Conservation (phyloP, 2,329 filamentous ascomycete genomes). For the Verruconis gallopava region DNA sequence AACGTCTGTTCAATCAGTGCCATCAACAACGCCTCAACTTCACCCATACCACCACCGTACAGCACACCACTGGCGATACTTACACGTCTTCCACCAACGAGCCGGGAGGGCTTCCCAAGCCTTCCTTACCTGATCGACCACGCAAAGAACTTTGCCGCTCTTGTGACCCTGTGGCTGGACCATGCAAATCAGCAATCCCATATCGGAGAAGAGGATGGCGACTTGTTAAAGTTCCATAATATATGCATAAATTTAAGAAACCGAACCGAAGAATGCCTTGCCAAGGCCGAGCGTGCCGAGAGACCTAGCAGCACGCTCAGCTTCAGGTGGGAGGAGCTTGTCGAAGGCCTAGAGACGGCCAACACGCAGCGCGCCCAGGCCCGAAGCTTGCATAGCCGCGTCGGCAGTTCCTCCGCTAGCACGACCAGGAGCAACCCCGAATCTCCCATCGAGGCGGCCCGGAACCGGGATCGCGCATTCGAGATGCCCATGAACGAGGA, state of each 20-base stretch:
- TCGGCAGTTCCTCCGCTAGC: conserved; percentile 6
- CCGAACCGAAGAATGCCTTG: conserved; percentile 37
- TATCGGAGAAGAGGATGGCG: conserved; percentile 30
- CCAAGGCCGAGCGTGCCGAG: conserved; percentile 39
- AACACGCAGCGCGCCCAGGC: neutral
- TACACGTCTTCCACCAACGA: conserved; percentile 63
- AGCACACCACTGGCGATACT: conserved; percentile 87
- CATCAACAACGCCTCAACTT: conserved; percentile 35
- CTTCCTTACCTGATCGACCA: conserved; percentile 88
- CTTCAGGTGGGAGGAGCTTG: conserved; percentile 39
- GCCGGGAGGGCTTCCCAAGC: conserved; percentile 83
- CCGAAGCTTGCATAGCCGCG: conserved; percentile 2
- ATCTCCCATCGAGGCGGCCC: neutral
- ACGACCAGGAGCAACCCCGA: neutral
- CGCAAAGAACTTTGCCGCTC: conserved; percentile 66
- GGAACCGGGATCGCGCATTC: neutral
- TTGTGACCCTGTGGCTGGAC: conserved; percentile 72
- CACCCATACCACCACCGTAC: conserved; percentile 67
- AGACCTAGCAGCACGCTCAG: conserved; percentile 34
- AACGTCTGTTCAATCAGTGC: conserved; percentile 70
- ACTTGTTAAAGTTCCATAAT: conserved; percentile 36
- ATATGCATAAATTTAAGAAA: conserved; percentile 34
- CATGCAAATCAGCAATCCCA: conserved; percentile 25
- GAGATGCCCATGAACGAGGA: too few relatives aligned
- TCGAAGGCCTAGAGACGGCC: conserved; percentile 7